Evolutionary conservation across 2,329 filamentous ascomycete genomes (phyloP).

Genomic region (Diaporthe aspalathi): DNA sequence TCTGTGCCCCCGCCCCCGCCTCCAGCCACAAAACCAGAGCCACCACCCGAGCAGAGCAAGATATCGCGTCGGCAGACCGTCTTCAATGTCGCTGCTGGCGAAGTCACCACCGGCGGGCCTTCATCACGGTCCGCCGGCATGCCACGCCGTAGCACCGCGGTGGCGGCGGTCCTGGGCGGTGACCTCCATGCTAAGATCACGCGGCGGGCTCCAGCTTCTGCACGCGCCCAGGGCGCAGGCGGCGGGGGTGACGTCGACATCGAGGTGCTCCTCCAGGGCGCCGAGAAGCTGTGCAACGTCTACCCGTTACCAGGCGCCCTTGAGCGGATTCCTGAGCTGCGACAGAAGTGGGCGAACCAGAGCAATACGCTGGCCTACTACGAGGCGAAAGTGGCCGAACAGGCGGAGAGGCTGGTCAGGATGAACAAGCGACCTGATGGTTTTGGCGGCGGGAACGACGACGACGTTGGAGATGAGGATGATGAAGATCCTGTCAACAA

Average conservation of each 20-base stretch:
- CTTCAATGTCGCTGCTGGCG: slow-evolving; percentile 73
- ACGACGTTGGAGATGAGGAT: slow-evolving; percentile 65
- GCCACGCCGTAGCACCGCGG: slow-evolving; percentile 81
- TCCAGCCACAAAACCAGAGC: slow-evolving; percentile 55
- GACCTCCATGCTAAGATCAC: slow-evolving; percentile 87
- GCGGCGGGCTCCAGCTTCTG: slow-evolving; percentile 64
- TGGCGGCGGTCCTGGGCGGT: slow-evolving; percentile 87
- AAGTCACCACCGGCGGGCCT: slow-evolving; percentile 68
- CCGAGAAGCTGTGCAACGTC: slow-evolving; percentile 89
- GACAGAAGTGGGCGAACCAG: slow-evolving; percentile 77
- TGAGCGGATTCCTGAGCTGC: slow-evolving; percentile 79
- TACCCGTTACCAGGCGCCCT: slow-evolving; percentile 84
- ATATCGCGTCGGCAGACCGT: slow-evolving; percentile 69
- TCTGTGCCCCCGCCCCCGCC: slow-evolving; percentile 81
- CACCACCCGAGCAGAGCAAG: slow-evolving; percentile 56
- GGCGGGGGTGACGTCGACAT: slow-evolving; percentile 77
- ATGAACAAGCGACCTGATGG: slow-evolving; percentile 75
- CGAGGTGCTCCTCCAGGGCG: slow-evolving; percentile 84
- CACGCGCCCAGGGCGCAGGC: slow-evolving; percentile 61
- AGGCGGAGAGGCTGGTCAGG: slow-evolving; percentile 77
- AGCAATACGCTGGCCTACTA: slow-evolving; percentile 81
- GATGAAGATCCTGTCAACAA: slow-evolving; percentile 57
- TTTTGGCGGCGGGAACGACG: slow-evolving; percentile 67
- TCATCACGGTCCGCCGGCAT: slow-evolving; percentile 57
- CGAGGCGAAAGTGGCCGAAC: slow-evolving; percentile 81